phyloP scores from a whole-genome alignment of 2,329 filamentous ascomycete species.

The Aspergillus pseudoglaucus region DNA sequence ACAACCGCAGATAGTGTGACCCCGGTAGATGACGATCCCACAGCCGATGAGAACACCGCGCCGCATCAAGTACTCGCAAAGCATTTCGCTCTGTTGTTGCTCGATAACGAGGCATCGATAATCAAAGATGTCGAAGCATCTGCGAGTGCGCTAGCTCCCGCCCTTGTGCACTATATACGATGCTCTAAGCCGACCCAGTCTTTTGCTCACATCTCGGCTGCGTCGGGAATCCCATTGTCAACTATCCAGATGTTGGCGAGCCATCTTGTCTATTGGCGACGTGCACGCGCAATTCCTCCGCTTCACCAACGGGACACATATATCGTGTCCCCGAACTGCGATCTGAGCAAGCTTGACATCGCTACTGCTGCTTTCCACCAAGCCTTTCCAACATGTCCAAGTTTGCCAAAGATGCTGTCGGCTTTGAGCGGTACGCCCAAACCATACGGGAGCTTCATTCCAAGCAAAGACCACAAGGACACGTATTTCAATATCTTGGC shows the following conservation, averaged over 20 bases:
- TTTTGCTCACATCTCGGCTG: slow-evolving; percentile 63
- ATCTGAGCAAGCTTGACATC: slow-evolving; percentile 62
- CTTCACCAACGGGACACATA: slow-evolving; percentile 86
- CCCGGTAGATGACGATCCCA: slow-evolving; percentile 57
- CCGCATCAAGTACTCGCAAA: slow-evolving; percentile 62
- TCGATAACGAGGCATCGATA: slow-evolving; percentile 76
- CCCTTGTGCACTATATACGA: slow-evolving; percentile 67
- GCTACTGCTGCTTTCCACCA: slow-evolving; percentile 67
- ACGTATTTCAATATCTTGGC: slow-evolving; percentile 86
- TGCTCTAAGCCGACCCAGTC: slow-evolving; percentile 56
- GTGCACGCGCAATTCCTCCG: slow-evolving; percentile 83
- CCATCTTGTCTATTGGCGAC: slow-evolving; percentile 93
- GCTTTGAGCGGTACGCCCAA: slow-evolving; percentile 72
- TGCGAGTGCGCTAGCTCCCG: slow-evolving; percentile 65
- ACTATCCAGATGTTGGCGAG: slow-evolving; percentile 83
- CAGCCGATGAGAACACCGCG: slow-evolving; percentile 50
- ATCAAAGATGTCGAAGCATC: slow-evolving; percentile 64
- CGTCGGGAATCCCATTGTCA: slow-evolving; percentile 60
- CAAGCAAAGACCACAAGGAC: slow-evolving; percentile 77
- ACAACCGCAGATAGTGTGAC: slow-evolving; percentile 79
- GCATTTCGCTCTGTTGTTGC: slow-evolving; percentile 77
- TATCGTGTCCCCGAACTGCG: slow-evolving; percentile 83
- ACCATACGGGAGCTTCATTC: slow-evolving; percentile 76
- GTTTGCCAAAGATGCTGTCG: slow-evolving; percentile 79
- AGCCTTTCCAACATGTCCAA: slow-evolving; percentile 75